Percentiles rank a stretch among this genome's conserved stretches.
Evolutionary conservation across 2,329 filamentous ascomycete genomes (phyloP).

Genomic region (Colletotrichum sp.): DNA sequence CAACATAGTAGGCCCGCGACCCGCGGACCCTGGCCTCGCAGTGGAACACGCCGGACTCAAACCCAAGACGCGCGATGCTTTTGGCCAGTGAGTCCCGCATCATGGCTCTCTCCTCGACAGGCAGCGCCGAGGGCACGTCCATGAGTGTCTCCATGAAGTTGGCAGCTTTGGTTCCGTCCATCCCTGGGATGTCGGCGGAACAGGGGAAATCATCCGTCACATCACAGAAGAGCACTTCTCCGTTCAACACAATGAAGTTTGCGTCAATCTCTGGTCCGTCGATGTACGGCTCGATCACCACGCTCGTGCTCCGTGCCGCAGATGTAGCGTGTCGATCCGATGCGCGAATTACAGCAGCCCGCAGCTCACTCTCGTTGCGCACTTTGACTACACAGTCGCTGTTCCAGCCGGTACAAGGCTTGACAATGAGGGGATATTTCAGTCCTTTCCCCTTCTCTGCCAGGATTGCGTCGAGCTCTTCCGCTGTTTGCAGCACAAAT

Average conservation of each 20-base stretch:
- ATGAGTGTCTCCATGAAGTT: conserved; percentile 5
- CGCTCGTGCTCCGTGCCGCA: conserved; percentile 23
- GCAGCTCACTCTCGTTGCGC: conserved; percentile 29
- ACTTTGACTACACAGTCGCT: conserved; percentile 37
- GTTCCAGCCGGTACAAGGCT: conserved; percentile 38
- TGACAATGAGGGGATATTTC: conserved; percentile 37
- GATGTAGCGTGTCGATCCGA: conserved; percentile 22
- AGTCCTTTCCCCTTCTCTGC: background rate
- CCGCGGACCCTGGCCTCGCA: background rate
- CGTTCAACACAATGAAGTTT: conserved; percentile 43
- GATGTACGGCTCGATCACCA: conserved; percentile 43
- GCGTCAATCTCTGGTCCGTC: conserved; percentile 47
- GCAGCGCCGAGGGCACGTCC: background rate
- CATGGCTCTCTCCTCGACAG: background rate
- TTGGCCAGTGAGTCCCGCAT: background rate
- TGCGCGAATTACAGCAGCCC: conserved; percentile 24
- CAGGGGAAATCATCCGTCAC: conserved; percentile 42
- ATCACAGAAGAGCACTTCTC: conserved; percentile 44
- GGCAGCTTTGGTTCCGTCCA: background rate
- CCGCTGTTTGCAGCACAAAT: background rate
- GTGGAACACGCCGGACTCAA: background rate
- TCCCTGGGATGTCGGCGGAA: background rate
- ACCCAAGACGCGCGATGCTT: background rate
- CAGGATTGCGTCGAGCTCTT: conserved; percentile 22
- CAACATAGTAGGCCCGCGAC: background rate